Evolutionary conservation across 164 flowering plant species (phyloP), one percentile per base, ranked within the genome.

Genomic region (Stephania cephalantha): DNA sequence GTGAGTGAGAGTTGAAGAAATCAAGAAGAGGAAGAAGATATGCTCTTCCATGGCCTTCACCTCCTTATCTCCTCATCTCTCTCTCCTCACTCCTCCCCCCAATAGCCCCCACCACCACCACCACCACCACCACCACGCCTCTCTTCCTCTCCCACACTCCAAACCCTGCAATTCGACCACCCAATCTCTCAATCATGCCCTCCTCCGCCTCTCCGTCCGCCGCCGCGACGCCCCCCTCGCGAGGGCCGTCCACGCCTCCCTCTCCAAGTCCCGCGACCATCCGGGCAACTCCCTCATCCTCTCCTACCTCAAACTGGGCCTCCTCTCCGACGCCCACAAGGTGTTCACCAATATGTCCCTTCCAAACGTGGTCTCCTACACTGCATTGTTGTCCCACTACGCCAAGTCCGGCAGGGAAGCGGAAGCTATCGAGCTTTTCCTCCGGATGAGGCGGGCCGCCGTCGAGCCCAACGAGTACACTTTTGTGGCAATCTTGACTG

Each of bases 401-500:
- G 93, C 92, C 13, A 95, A 90, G 80, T 82, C 79, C 9, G 64
- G 74, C 42, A 73, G 79, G 2, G 96, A 84, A 68, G 4, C 7
- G 8, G 85, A 90, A 64, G 96, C 96, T 0, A 29, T 90, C 1
- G 71, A 70, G 44, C 78, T 93, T 15, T 95, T 91, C 78, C 71
- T 84, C 53, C 75, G 70, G 79, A 93, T 95, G 99, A 80, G 86
- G 67, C 65, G 29, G n/a, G 80, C 82, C 6, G 92, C 90, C 75
- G 82, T 91, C 79, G 88, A 89, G 71, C 95, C 94, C 18, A 91
- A 91, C 73, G 96, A 85, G 78, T 92, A 77, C 69, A 85, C 80
- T 68, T 89, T 87, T 69, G 97, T 93, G 48, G 96, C 92, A 1
- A 70, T 92, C 30, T 84, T 95, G 72, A 89, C 92, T 69, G 95